Evolutionary conservation across 768 basidiomycete species (phyloP).

Genomic region (Crucibulum laeve): DNA sequence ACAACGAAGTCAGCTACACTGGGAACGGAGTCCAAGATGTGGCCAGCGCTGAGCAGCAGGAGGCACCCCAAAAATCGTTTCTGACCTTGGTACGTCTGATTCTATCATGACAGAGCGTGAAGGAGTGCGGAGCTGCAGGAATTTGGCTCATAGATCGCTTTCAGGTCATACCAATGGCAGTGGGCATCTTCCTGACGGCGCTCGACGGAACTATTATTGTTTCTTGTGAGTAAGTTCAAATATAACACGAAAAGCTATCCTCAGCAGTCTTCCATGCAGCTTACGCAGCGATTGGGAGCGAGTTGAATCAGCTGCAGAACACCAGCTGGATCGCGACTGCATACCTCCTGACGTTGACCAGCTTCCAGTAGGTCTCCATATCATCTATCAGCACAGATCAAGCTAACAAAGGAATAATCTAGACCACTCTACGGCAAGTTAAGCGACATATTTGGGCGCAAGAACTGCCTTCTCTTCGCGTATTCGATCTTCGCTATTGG

Average conservation of each 20-base stretch:
- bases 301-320: constrained; percentile 57
- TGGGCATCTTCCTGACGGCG: constrained; percentile 42
- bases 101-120: not conserved
- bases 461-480: constrained; percentile 51
- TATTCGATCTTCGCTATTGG: constrained; percentile 52
- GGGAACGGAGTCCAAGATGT: not conserved
- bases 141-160: not conserved
- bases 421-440: constrained; percentile 64
- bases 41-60: not conserved
- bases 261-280: constrained; percentile 19
- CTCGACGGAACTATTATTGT: constrained; percentile 49
- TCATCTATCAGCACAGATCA: not conserved
- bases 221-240: constrained; percentile 26
- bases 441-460: constrained; percentile 64
- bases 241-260: not conserved
- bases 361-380: constrained; percentile 44
- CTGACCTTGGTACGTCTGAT: not conserved
- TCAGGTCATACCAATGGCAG: constrained; percentile 42
- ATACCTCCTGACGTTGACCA: constrained; percentile 56
- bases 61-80: not conserved
- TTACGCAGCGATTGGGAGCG: constrained; percentile 53
- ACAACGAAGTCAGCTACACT: no score
- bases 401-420: not conserved
- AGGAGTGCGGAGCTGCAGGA: not conserved
- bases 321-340: constrained; percentile 67